Evolutionary conservation across 768 basidiomycete species (phyloP), one percentile per base, ranked within the genome.

Genomic region (Phanerochaete carnosa): DNA sequence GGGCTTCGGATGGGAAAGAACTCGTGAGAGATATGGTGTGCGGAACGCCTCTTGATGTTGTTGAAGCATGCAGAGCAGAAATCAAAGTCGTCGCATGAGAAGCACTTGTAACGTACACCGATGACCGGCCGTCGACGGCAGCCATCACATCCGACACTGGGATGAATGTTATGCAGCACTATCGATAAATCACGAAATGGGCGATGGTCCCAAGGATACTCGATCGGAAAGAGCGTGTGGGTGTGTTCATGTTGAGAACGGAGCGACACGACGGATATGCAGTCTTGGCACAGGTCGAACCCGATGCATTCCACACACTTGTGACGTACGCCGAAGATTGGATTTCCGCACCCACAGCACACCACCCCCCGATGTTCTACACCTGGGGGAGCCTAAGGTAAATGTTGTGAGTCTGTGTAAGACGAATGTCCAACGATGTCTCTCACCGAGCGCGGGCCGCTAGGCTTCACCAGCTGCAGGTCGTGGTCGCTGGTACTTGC

Each of bases 271-370:
- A 74, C 68, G 22, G 70, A 64, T 26, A 88, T 76, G 69, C 90
- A 92, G 0, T 66, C 1, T 0, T 83, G 77, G 71, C 90, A 92
- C 54, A 92, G 75, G 72, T 92, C 90, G 67, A 86, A 92, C 69
- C 92, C 90, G 0, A 82, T 77, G 70, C 92, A 93, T 64, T 90
- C 87, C 22, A 91, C 72, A 66, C 92, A 94, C 72, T 94, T 94
- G 71, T 91, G 86, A 46, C 93, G 79, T 58, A 85, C 69, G 11
- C 92, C 92, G 58, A 80, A 75, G 39, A 94, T 78, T 3, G 72
- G 79, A n/a, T 72, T 65, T 6, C 79, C 64, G 72, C 92, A 94
- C 19, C 64, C 66, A 70, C 94, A 89, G 70, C 92, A 95, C 11
- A 78, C 50, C 22, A 91, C 74, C 28, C 35, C 54, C 5, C 15